Evolutionary conservation across 108 stramenopile genomes (phyloP).

Genomic region (Fragilaria crotonensis): DNA sequence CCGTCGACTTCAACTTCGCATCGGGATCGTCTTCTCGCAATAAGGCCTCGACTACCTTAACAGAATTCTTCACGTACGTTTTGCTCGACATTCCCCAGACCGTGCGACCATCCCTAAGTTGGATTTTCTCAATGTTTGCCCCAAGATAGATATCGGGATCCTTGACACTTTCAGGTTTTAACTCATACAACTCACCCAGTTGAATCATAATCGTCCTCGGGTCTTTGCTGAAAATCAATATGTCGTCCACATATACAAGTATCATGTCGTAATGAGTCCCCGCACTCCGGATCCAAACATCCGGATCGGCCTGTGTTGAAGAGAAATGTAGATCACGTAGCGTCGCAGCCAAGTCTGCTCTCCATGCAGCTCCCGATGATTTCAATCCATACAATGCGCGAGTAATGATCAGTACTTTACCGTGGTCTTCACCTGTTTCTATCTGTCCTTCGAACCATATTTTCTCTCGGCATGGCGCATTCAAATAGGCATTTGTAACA

Average conservation of each 20-base stretch:
- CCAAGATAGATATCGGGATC: conserved; percentile 15
- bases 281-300: conserved; percentile 19
- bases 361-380: conserved; percentile 6
- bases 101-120: conserved; percentile 1
- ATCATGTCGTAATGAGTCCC: conserved; percentile 17
- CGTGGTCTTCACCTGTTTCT: conserved; percentile 2
- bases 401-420: conserved; percentile 16
- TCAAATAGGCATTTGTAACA: conserved; percentile 25
- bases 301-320: conserved; percentile 25
- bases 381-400: conserved; percentile 39
- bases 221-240: conserved; percentile 10
- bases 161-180: conserved; percentile 9
- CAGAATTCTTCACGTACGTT: conserved; percentile 12
- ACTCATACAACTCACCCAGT: neutral
- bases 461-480: conserved; percentile 17
- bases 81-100: conserved; percentile 3
- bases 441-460: conserved; percentile 4
- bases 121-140: conserved; percentile 10
- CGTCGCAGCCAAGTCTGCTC: conserved; percentile 3
- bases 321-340: conserved; percentile 5
- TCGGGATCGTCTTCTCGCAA: conserved; percentile 11
- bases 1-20: conserved; percentile 2
- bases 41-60: conserved; percentile 5
- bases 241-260: conserved; percentile 14
- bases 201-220: conserved; percentile 6